phyloP scores from a whole-genome alignment of 1,284 basidiomycete genomes.

The Boletus calvinii region DNA sequence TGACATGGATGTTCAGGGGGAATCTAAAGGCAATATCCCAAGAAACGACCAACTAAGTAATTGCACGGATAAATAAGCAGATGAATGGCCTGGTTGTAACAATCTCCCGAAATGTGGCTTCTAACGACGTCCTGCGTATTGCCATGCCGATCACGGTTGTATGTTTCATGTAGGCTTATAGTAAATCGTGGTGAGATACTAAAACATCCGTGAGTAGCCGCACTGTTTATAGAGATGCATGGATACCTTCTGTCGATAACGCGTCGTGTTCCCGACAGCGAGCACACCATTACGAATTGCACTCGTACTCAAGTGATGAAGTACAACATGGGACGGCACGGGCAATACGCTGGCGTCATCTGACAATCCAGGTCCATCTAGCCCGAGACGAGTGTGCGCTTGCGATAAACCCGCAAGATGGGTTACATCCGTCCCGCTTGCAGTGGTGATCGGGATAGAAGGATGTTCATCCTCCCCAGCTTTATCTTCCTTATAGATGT shows the following conservation, averaged over 20 bases:
- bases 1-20: constrained; percentile 23
- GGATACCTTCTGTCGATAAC: constrained; percentile 89
- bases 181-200: constrained; percentile 60
- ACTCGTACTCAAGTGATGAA: constrained; percentile 95
- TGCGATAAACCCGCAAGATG: constrained; percentile 26
- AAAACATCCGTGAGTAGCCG: constrained; percentile 16
- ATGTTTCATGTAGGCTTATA: constrained; percentile 51
- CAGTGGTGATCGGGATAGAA: constrained; percentile 37
- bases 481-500: constrained; percentile 28
- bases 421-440: constrained; percentile 37
- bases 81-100: constrained; percentile 11
- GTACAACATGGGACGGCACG: constrained; percentile 91
- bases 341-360: constrained; percentile 94
- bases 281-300: constrained; percentile 94
- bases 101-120: constrained; percentile 18
- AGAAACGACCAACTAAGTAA: constrained; percentile 29
- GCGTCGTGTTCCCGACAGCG: constrained; percentile 90
- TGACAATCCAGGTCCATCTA: constrained; percentile 51
- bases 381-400: constrained; percentile 29
- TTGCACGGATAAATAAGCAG: constrained; percentile 32
- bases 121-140: constrained; percentile 29
- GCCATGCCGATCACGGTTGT: constrained; percentile 13
- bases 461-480: constrained; percentile 20
- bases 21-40: constrained; percentile 33
- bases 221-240: background rate